Base-by-base conservation (phyloP, 257 asterid species). In the Marsdenia floribunda region DNA sequence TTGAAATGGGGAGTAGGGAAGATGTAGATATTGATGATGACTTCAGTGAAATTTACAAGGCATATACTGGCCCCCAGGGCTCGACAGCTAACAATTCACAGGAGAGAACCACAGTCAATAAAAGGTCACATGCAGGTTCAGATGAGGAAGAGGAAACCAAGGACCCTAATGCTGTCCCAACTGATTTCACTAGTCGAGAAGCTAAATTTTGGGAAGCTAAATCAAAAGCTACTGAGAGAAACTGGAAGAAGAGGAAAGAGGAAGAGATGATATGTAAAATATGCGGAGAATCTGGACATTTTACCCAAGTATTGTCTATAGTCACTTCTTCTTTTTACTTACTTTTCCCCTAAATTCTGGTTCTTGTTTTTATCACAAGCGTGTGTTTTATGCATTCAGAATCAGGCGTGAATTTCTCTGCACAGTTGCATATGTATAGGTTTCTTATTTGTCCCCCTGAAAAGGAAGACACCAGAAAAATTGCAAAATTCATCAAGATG, bases 121-220 rank as follows among this genome's bases (percentile, higher is more conserved):
- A 92, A 86, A 88, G 96, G 86, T 85, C 96, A 4, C 88, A 61
- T 82, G 86, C 83, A 33, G 96, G 89, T 65, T 90, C 96, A 12
- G 99, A 95, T 66, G 98, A 92, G 82, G 99, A 95, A 77, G 92
- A 88, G 75, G 94, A 87, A 75, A 63, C 83, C 50, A 91, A 83
- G 59, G 99, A 95, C 73, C 98, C 97, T 42, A 89, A 95, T 89
- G 99, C 98, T 71, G 97, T 95, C 55, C 99, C 99, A 8, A 95
- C 99, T 18, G 99, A 95, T 90, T 95, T 95, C 82, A 95, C 99
- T 72, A 95, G 99, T 83, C 87, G 99, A 72, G 99, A 95, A 84
- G 99, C 99, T 76, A 95, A 92, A 85, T 93, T 95, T 65, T 95
- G 99, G 99, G 99, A 90, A 80, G 99, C 99, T 75, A 95, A 95